These are phyloP conservation scores for Rhodotorula taiwanensis DNA, from an alignment of 768 basidiomycete genomes.

Conservation along the genomic window DNA sequence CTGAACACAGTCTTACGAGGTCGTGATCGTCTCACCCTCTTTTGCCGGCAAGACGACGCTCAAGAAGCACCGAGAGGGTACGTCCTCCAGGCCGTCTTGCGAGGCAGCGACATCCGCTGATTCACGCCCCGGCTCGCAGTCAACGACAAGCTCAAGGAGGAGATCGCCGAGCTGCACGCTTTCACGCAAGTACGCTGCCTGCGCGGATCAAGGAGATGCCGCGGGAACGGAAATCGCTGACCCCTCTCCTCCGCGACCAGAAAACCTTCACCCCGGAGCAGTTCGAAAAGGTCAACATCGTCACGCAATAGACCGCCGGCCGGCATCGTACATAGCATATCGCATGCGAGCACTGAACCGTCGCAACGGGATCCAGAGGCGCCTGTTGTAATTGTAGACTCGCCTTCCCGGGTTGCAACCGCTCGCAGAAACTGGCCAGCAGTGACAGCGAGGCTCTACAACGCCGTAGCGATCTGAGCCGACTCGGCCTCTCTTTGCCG, in stretches of 20 bases:
- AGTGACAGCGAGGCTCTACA: too few relatives aligned
- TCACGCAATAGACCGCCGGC: not conserved
- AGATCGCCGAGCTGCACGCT: conserved; percentile 40
- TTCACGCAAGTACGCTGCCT: conserved; percentile 36
- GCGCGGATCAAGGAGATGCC: too few relatives aligned
- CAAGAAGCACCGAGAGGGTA: conserved; percentile 39
- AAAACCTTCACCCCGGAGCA: conserved; percentile 40
- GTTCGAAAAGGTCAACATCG: conserved; percentile 33
- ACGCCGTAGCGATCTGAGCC: too few relatives aligned
- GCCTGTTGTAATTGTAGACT: too few relatives aligned
- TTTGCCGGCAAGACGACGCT: conserved; percentile 40
- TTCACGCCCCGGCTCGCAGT: conserved; percentile 2
- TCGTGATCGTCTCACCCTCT: conserved; percentile 39
- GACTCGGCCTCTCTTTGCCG: too few relatives aligned
- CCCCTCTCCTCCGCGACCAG: conserved; percentile 1
- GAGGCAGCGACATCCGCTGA: not conserved
- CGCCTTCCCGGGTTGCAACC: too few relatives aligned
- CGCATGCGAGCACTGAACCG: too few relatives aligned
- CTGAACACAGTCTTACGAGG: conserved; percentile 36
- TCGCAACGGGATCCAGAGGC: too few relatives aligned
- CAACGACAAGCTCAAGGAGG: conserved; percentile 39
- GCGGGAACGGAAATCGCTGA: not conserved
- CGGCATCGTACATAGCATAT: too few relatives aligned
- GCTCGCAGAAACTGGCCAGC: too few relatives aligned
- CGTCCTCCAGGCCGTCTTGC: not conserved